Conservation (phyloP, 108 stramenopile species). For the Nitzschia sp. region DNA sequence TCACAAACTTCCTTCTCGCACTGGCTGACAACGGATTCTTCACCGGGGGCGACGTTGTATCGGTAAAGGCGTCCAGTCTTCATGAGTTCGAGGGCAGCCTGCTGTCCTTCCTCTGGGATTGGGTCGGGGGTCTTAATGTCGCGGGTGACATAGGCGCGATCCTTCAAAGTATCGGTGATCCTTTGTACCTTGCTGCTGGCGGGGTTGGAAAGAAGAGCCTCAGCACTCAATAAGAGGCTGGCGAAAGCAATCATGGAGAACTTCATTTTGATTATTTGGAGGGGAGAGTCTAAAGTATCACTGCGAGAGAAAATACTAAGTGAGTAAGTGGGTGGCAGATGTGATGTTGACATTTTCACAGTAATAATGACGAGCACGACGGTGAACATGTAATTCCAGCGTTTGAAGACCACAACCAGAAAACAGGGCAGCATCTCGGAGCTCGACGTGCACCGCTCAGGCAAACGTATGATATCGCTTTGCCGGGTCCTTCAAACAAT, state of each 20-base stretch:
- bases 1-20: conserved; percentile 75
- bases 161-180: conserved; percentile 7
- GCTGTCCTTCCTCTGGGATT: conserved; percentile 63
- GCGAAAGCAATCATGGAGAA: conserved; percentile 31
- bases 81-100: conserved; percentile 72
- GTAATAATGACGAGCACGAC: too few species aligned
- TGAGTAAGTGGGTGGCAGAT: too few species aligned
- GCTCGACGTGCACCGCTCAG: too few species aligned
- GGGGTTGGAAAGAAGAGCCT: conserved; percentile 39
- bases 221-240: conserved; percentile 22
- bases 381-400: too few species aligned
- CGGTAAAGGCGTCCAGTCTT: conserved; percentile 74
- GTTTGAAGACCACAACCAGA: too few species aligned
- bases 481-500: too few species aligned
- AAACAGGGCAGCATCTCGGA: too few species aligned
- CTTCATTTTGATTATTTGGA: conserved; percentile 36
- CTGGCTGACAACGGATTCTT: conserved; percentile 54
- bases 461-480: too few species aligned
- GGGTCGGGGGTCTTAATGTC: conserved; percentile 84
- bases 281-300: too few species aligned
- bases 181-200: not conserved
- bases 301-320: too few species aligned
- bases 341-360: too few species aligned
- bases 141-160: conserved; percentile 52
- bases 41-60: conserved; percentile 68